Evolutionary conservation across 1,284 basidiomycete species (phyloP), one percentile per base, ranked within the genome.

Genomic region (Boletus sp.): DNA sequence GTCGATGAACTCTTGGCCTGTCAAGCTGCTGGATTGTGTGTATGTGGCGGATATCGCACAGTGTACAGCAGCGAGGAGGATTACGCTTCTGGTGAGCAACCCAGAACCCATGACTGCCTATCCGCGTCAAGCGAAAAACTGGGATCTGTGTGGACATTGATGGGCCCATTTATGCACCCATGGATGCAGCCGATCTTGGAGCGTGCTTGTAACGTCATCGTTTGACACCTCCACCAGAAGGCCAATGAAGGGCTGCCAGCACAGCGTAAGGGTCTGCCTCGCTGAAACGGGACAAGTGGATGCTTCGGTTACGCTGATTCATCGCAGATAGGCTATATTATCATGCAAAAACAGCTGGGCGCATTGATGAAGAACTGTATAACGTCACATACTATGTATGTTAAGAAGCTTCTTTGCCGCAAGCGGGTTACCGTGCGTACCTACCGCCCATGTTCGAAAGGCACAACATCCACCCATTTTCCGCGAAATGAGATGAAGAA

Each of bases 1-100:
- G 5, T 57, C 2, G 40, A 57, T 1, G 26, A 58, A 58, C 10
- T 5, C n/a, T 16, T 62, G 36, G 14, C 59, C 57, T 2, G 35
- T 32, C 34, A 61, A 25, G 17, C 30, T 25, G 29, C 38, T 51
- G 13, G 59, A 51, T 2, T 9, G 39, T 9, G 43, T 44, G 26
- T 61, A 58, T 2, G 55, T 45, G 16, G 50, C 35, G 1, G 46
- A 61, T 10, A 23, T 37, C 12, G 22, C 57, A 3, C n/a, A 26
- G 3, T 12, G 57, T 13, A 19, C 40, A 5, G 8, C 33, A 7
- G 44, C 30, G 22, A 58, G 42, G 40, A 60, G 35, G 35, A 38
- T 1, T 10, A 58, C 39, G 22, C n/a, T 7, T n/a, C 23, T 4
- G 5, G 26, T 25, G 17, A 49, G 17, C 12, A 36, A 14, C 12